Percentiles rank a stretch among this genome's conserved stretches.
Conservation (phyloP, 176 grass and related monocot genomes). For the Puya raimondii region DNA sequence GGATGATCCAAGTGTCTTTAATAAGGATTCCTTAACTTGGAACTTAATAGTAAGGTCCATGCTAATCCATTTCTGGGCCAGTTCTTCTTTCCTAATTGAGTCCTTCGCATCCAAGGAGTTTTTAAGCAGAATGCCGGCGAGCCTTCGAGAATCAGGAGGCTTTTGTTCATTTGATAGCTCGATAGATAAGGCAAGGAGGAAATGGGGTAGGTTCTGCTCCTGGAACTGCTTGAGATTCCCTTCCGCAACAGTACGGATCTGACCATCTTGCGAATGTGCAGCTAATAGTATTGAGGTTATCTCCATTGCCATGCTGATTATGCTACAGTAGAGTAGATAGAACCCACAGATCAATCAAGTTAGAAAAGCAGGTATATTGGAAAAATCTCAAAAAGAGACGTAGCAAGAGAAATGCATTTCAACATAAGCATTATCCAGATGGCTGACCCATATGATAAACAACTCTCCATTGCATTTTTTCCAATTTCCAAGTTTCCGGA, state of each 20-base stretch:
- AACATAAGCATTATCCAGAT: not conserved
- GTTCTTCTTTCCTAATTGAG: slow-evolving; percentile 30
- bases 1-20: slow-evolving; percentile 41
- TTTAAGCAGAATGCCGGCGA: slow-evolving; percentile 55
- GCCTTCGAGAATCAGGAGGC: slow-evolving; percentile 57
- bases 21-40: slow-evolving; percentile 41
- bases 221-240: slow-evolving; percentile 51
- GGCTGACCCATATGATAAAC: too few relatives aligned
- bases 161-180: slow-evolving; percentile 53
- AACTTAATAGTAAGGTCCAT: slow-evolving; percentile 47
- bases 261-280: slow-evolving; percentile 38
- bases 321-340: slow-evolving; percentile 1
- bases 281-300: slow-evolving; percentile 43
- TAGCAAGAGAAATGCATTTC: not conserved
- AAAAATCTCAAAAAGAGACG: not conserved
- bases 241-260: slow-evolving; percentile 31
- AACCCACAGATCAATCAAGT: not conserved
- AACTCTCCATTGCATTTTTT: too few relatives aligned
- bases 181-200: slow-evolving; percentile 33
- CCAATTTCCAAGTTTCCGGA: too few relatives aligned
- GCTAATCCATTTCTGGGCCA: slow-evolving; percentile 33
- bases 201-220: slow-evolving; percentile 43
- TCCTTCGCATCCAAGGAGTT: slow-evolving; percentile 69
- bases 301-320: slow-evolving; percentile 37
- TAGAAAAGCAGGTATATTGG: not conserved